Conservation (phyloP, 1,284 basidiomycete genomes). For the Lentinus polychrous region DNA sequence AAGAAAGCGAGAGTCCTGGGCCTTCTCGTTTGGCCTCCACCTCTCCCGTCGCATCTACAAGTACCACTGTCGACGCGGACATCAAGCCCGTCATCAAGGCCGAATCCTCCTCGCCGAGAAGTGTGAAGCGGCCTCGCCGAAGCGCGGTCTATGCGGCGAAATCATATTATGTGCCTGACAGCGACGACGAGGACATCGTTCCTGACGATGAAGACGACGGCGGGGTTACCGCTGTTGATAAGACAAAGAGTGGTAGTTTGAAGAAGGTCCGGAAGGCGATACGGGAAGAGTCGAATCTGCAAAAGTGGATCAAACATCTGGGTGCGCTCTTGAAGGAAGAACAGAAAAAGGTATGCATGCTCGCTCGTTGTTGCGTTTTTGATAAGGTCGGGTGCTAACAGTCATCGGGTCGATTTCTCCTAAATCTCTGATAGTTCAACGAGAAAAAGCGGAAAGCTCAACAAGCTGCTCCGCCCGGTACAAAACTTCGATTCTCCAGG, state of each 20-base stretch:
- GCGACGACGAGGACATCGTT: conserved; percentile 58
- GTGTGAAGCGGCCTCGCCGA: conserved; percentile 52
- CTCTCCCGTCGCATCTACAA: conserved; percentile 1
- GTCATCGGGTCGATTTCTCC: too few relatives aligned
- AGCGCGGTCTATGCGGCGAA: conserved; percentile 41
- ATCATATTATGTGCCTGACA: conserved; percentile 63
- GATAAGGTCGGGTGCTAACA: conserved; percentile 4
- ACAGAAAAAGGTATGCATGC: conserved; percentile 52
- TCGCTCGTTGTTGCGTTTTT: conserved; percentile 2
- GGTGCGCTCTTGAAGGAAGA: conserved; percentile 52
- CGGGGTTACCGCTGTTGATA: conserved; percentile 26
- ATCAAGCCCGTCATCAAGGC: too few relatives aligned
- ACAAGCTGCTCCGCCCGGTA: conserved; percentile 32
- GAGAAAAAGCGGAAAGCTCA: conserved; percentile 54
- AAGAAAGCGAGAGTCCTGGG: conserved; percentile 10
- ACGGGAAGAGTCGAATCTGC: conserved; percentile 45
- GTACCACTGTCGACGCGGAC: too few relatives aligned
- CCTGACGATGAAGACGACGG: conserved; percentile 32
- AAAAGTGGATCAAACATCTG: conserved; percentile 62
- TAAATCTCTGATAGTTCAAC: too few relatives aligned
- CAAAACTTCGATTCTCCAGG: conserved; percentile 47
- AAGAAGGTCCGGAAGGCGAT: too few relatives aligned
- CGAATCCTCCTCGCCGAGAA: conserved; percentile 18
- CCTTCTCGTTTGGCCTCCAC: background rate
- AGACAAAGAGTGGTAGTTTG: conserved; percentile 21